A percentile compares a stretch with the other conserved stretches of the same genome.
phyloP scores from a whole-genome alignment of 495 filamentous ascomycete genomes.

The Penicillium crystallinum region DNA sequence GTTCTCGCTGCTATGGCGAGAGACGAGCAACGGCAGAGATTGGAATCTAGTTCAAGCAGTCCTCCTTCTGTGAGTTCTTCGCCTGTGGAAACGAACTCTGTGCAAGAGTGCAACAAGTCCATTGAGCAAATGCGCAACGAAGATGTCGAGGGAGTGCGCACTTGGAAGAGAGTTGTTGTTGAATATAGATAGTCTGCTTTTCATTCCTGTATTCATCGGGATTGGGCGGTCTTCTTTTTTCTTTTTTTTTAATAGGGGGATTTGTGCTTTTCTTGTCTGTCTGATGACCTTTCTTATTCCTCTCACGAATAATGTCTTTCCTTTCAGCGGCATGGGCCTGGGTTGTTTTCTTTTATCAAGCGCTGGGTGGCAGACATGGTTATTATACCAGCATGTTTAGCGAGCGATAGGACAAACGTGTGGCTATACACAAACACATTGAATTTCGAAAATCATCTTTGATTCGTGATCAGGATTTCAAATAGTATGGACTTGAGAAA shows the following conservation, averaged over 20 bases:
- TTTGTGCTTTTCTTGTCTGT: background rate
- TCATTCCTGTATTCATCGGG: constrained; percentile 1
- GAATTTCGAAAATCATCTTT: too few species aligned
- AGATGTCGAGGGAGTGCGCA: constrained; percentile 28
- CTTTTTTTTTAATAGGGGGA: background rate
- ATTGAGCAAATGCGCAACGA: constrained; percentile 29
- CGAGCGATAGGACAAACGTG: background rate
- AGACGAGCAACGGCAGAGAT: constrained; percentile 9
- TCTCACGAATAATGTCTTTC: constrained; percentile 5
- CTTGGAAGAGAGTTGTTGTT: constrained; percentile 31
- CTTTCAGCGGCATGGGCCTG: background rate
- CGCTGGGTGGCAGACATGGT: background rate
- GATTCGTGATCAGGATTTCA: too few species aligned
- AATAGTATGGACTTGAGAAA: too few species aligned
- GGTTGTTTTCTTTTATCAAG: background rate
- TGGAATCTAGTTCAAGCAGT: background rate
- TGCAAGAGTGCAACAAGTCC: constrained; percentile 23
- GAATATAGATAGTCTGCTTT: constrained; percentile 30
- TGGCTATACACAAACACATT: too few species aligned
- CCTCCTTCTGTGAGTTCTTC: background rate
- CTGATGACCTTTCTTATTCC: background rate
- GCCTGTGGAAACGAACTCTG: background rate
- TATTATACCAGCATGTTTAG: background rate
- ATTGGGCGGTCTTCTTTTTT: background rate
- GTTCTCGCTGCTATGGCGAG: constrained; percentile 18